phyloP scores from a whole-genome alignment of 805 yeast genomes.

The Pichia membranifaciens region DNA sequence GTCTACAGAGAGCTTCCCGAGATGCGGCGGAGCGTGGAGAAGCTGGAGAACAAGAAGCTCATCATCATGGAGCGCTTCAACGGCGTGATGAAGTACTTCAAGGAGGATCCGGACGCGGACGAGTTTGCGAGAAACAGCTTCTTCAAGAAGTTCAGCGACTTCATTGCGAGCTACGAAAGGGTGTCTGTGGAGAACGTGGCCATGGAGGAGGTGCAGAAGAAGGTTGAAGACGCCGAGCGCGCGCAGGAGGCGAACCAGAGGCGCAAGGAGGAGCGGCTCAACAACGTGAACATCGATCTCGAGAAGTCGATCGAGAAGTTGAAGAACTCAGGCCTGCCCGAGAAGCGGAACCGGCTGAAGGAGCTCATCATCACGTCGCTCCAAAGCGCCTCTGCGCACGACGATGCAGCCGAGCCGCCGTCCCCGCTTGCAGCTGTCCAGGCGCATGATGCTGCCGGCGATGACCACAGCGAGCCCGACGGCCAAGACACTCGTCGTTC shows the following conservation, averaged over 20 bases:
- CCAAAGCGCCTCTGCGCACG: conserved; percentile 41
- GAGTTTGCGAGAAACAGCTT: conserved; percentile 59
- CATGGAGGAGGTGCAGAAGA: conserved; percentile 73
- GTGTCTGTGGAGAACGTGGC: conserved; percentile 75
- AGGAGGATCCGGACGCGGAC: conserved; percentile 76
- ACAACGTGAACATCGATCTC: conserved; percentile 46
- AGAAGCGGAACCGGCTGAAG: conserved; percentile 35
- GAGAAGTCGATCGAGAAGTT: conserved; percentile 82
- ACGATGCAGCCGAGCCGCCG: background rate
- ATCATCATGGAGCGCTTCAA: conserved; percentile 61
- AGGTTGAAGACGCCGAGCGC: conserved; percentile 38
- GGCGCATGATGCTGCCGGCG: background rate
- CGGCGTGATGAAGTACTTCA: conserved; percentile 72
- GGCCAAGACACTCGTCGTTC: no score
- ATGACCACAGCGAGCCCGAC: no score
- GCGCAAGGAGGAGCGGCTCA: conserved; percentile 37
- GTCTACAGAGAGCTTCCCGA: conserved; percentile 64
- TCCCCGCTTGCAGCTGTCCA: background rate
- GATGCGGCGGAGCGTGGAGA: conserved; percentile 65
- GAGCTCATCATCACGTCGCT: conserved; percentile 78
- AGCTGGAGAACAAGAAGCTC: conserved; percentile 57
- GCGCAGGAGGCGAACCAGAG: conserved; percentile 31
- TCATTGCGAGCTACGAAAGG: conserved; percentile 70
- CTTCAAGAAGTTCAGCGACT: conserved; percentile 73
- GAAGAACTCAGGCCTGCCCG: conserved; percentile 74